Conservation (phyloP, 1,284 basidiomycete genomes). For the Fomitiporia mediterranea region DNA sequence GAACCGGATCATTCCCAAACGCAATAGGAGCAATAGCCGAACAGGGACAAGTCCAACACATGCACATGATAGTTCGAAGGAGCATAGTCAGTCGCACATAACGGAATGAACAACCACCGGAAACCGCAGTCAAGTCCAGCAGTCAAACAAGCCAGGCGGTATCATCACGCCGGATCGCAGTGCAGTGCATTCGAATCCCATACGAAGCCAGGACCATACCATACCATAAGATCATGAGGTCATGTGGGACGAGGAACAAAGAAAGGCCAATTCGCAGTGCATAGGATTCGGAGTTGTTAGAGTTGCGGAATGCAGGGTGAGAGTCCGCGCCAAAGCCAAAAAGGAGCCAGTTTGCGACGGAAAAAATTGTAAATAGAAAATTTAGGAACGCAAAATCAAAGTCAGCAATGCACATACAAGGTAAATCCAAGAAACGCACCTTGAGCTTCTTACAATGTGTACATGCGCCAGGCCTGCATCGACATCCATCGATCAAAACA, state of each 20-base stretch:
- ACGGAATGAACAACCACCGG: neutral
- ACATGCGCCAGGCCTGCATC: slow-evolving; percentile 66
- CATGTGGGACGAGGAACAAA: neutral
- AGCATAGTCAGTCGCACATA: no score
- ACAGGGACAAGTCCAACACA: no score
- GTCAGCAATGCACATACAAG: no score
- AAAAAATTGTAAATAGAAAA: slow-evolving; percentile 14
- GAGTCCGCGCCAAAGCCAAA: no score
- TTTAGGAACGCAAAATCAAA: slow-evolving; percentile 4
- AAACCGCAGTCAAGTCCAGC: no score
- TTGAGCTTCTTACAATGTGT: slow-evolving; percentile 80
- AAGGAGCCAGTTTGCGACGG: no score
- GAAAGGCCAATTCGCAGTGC: neutral
- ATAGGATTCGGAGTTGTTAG: neutral
- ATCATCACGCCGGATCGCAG: no score
- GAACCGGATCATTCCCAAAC: neutral
- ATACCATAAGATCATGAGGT: no score
- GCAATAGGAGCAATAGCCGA: neutral
- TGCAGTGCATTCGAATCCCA: no score
- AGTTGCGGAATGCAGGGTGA: neutral
- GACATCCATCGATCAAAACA: slow-evolving; percentile 4
- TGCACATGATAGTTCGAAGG: no score
- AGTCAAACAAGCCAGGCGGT: no score
- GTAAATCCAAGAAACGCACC: slow-evolving; percentile 56
- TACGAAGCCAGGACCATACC: no score